Percentiles rank a stretch among this genome's conserved stretches.
phyloP scores from a whole-genome alignment of 805 yeast genomes.

The Hanseniaspora meyeri region DNA sequence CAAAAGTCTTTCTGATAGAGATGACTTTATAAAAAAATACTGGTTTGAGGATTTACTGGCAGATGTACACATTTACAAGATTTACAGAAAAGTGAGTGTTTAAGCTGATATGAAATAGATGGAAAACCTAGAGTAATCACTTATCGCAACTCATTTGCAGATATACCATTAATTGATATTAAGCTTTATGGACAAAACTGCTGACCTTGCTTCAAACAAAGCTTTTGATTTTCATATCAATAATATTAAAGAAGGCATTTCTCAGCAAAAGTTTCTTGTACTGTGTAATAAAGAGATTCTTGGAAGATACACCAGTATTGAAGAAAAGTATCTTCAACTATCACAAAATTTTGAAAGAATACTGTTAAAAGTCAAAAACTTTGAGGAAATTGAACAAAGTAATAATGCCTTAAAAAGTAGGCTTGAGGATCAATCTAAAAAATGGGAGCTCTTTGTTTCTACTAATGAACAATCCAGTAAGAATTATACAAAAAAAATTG shows the following conservation, averaged over 20 bases:
- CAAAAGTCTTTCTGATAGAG: neutral
- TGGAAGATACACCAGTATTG: neutral
- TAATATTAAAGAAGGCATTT: neutral
- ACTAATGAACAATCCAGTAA: neutral
- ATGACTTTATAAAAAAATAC: neutral
- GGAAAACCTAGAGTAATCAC: too few relatives aligned
- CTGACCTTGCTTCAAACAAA: neutral
- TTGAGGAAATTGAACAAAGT: neutral
- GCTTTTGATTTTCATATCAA: too few relatives aligned
- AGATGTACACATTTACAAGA: conserved; percentile 10
- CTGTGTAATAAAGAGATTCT: neutral
- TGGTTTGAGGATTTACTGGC: conserved; percentile 13
- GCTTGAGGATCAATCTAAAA: neutral
- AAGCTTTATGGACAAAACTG: neutral
- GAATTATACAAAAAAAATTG: neutral
- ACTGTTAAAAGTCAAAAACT: neutral
- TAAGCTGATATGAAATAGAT: neutral
- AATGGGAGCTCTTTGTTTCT: too few relatives aligned
- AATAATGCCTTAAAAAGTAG: neutral
- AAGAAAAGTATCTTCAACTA: neutral
- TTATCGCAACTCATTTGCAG: too few relatives aligned
- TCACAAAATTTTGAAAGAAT: neutral
- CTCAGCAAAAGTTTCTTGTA: neutral
- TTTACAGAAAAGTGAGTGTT: neutral
- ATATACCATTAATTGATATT: too few relatives aligned